These are phyloP conservation scores for Lentinula detonsa DNA, from an alignment of 768 basidiomycete genomes.

Conservation along the genomic window DNA sequence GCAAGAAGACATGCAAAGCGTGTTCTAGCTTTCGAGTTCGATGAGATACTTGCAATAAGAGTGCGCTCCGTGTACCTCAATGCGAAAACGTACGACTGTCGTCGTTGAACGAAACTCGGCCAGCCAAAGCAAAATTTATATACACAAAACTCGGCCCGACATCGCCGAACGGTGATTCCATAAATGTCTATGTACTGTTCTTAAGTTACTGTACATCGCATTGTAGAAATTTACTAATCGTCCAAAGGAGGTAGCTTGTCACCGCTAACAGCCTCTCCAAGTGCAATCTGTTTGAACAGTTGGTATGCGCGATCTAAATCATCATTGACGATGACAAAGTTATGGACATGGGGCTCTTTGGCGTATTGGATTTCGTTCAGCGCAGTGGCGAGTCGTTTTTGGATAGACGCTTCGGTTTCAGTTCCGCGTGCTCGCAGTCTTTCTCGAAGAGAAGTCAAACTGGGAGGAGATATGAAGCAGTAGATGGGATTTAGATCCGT, in stretches of 20 bases:
- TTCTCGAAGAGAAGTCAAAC: constrained; percentile 57
- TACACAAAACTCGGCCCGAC: not conserved
- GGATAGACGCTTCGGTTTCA: constrained; percentile 66
- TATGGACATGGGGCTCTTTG: constrained; percentile 64
- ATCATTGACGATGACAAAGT: constrained; percentile 87
- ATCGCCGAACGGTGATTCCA: not conserved
- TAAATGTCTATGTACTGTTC: not conserved
- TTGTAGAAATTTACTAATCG: constrained; percentile 25
- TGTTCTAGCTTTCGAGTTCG: not conserved
- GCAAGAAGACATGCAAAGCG: constrained; percentile 35
- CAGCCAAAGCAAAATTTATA: not conserved
- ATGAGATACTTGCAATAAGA: not conserved
- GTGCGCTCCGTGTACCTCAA: too few species aligned
- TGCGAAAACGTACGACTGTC: not conserved
- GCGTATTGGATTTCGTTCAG: constrained; percentile 82
- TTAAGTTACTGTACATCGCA: not conserved
- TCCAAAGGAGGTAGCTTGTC: constrained; percentile 67
- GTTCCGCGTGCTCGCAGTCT: constrained; percentile 81
- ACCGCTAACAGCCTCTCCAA: constrained; percentile 51
- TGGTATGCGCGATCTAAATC: constrained; percentile 78
- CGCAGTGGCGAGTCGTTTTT: constrained; percentile 73
- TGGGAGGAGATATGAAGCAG: constrained; percentile 89
- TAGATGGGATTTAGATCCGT: constrained; percentile 81
- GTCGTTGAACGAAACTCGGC: not conserved
- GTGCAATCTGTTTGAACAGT: constrained; percentile 69